Evolutionary conservation across 371 early-diverging fungal genomes (phyloP).

Genomic region (Mortierella sp.): DNA sequence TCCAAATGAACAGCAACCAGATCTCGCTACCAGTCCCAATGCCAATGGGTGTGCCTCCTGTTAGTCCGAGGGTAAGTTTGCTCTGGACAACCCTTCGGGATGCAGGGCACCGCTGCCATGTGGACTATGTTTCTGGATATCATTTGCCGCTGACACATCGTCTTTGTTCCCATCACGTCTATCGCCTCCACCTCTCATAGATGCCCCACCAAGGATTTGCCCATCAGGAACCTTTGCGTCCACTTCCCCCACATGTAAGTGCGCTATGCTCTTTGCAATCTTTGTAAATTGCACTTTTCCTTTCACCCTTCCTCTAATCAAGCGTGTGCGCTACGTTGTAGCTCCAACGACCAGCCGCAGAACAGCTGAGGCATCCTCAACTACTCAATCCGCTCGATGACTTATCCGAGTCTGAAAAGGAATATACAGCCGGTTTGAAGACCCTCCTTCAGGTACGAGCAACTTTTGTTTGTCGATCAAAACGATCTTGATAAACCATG

Average conservation of each 20-base stretch:
- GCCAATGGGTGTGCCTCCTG: no score
- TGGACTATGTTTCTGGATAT: no score
- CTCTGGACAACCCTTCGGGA: no score
- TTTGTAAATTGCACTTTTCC: neutral
- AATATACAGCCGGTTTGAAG: conserved; percentile 48
- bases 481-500: neutral
- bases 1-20: no score
- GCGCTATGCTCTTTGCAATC: neutral
- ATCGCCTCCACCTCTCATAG: conserved; percentile 8
- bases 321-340: conserved; percentile 1
- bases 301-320: neutral
- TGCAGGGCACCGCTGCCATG: no score
- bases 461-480: neutral
- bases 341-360: conserved; percentile 48
- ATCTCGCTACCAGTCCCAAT: no score
- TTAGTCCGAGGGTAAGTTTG: no score
- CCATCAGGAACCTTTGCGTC: conserved; percentile 33
- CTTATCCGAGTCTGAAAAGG: conserved; percentile 49
- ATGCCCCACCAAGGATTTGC: conserved; percentile 20
- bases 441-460: conserved; percentile 44
- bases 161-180: neutral
- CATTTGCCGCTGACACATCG: no score
- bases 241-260: conserved; percentile 46
- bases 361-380: conserved; percentile 40
- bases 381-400: conserved; percentile 48